phyloP scores from a whole-genome alignment of 148 eudicot genomes.

The Persicaria maculosa region DNA sequence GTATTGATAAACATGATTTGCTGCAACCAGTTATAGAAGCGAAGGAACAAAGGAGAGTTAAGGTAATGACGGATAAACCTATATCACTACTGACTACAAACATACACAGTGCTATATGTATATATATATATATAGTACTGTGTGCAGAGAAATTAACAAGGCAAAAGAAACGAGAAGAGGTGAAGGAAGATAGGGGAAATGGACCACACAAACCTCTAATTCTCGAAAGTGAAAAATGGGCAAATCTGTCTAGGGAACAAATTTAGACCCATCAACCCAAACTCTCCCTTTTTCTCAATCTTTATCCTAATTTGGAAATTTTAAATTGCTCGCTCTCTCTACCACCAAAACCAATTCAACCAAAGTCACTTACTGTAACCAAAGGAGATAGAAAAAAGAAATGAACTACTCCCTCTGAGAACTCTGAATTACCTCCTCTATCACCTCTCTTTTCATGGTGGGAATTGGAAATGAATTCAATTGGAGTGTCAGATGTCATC shows the following conservation, averaged over 20 bases:
- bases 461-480: background rate
- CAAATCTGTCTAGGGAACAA: slow-evolving; percentile 9
- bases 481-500: background rate
- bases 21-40: too few relatives aligned
- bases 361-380: background rate
- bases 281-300: slow-evolving; percentile 1
- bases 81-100: too few relatives aligned
- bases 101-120: too few relatives aligned
- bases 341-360: background rate
- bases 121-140: too few relatives aligned
- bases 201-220: background rate
- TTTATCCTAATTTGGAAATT: slow-evolving; percentile 7
- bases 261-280: slow-evolving; percentile 5
- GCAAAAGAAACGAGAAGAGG: too few relatives aligned
- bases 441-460: background rate
- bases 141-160: too few relatives aligned
- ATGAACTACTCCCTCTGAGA: background rate
- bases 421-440: background rate
- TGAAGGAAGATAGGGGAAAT: background rate
- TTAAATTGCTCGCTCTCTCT: background rate
- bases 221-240: background rate
- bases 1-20: too few relatives aligned
- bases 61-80: too few relatives aligned
- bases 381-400: background rate
- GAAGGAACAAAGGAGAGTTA: too few relatives aligned